Evolutionary conservation across 2,329 filamentous ascomycete genomes (phyloP).

Genomic region (Karstenula rhodostoma): DNA sequence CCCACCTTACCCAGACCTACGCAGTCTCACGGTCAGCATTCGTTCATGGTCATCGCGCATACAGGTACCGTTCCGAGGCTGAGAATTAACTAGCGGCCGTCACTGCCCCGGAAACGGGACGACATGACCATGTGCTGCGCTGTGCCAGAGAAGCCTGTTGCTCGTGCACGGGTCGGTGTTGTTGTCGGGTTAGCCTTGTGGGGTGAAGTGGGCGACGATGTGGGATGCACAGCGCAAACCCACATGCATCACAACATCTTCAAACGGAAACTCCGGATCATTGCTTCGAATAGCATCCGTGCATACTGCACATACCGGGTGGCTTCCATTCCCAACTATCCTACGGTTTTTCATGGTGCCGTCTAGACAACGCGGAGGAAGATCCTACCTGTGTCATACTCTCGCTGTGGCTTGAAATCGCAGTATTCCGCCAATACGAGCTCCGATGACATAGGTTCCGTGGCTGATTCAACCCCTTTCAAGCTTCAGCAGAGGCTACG

Average conservation of each 20-base stretch:
- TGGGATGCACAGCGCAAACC: slow-evolving; percentile 4
- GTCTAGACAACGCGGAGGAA: not conserved
- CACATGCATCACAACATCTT: not conserved
- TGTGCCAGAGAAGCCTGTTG: slow-evolving; percentile 3
- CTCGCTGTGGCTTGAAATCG: not conserved
- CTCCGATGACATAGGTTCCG: not conserved
- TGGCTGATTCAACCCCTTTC: not conserved
- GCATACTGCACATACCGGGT: not conserved
- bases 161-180: slow-evolving; percentile 1
- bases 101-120: not conserved
- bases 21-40: not conserved
- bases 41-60: not conserved
- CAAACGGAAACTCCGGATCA: not conserved
- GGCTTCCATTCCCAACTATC: not conserved
- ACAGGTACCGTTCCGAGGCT: not conserved
- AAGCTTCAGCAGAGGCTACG: slow-evolving; percentile 1
- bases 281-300: not conserved
- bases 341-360: not conserved
- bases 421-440: not conserved
- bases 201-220: not conserved
- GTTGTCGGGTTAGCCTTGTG: slow-evolving; percentile 7
- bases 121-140: slow-evolving; percentile 2
- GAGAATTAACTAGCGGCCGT: not conserved
- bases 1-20: not conserved
- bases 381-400: not conserved